Base-by-base conservation (phyloP, 805 yeast genomes). In the Teunomyces funiuensis region DNA sequence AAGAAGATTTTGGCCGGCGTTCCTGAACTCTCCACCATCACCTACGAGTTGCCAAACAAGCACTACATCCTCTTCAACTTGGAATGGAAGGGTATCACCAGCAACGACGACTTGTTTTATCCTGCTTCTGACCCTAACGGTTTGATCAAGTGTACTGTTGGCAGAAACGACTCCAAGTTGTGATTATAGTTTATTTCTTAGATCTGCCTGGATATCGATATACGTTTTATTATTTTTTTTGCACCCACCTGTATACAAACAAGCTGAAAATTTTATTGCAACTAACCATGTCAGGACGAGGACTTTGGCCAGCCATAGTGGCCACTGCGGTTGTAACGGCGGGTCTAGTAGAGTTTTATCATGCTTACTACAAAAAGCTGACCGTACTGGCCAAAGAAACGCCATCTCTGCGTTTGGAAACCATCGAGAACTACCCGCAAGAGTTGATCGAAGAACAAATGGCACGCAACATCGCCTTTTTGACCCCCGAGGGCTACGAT, bases 81-180 rank as follows among this genome's bases (percentile, higher is more conserved):
- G 52, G 67, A 77, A 46, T 89, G 95, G 95, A 83, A 88, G 65
- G 95, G 93, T 28, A 73, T 86, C 55, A 72, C 77, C 53, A 83
- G 85, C 62, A 87, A 89, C 55, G 82, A 85, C 45, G 95, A 85
- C 55, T 76, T 90, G 51, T 89, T 83, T 66, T 88, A 89, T 62
- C 97, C 97, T 52, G 73, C 88, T 28, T 81, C 95, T 44, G 91
- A 90, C 69, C 97, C 97, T 56, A 89, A 87, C 61, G 97, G 97
- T 37, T 78, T 85, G 65, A 90, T 90, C 65, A 85, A 83, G 63
- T 83, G 88, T 63, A 85, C 90, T 13, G 96, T 90, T 51, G 85
- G 82, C 41, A 83, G 97, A 67, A 59, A 60, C 36, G 63, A 65
- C 33, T 49, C 73, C 18, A 76, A 79, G 59, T 66, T 83, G 43